These are phyloP conservation scores for Monascus ruber DNA, from an alignment of 2,329 filamentous ascomycete genomes.

Conservation along the genomic window DNA sequence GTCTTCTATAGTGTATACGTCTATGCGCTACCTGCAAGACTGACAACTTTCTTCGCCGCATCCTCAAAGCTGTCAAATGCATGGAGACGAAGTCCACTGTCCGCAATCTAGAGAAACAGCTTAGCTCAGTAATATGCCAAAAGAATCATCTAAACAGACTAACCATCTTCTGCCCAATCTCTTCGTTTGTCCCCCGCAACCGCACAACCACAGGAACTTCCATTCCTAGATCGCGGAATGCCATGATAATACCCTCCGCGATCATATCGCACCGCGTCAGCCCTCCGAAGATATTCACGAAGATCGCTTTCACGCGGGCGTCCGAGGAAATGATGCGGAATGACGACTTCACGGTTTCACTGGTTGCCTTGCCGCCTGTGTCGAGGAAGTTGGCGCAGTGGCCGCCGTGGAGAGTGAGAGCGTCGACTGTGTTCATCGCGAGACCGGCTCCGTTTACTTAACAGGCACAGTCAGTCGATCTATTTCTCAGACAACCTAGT, in stretches of 20 bases:
- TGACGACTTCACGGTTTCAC: conserved; percentile 63
- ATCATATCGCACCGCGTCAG: conserved; percentile 72
- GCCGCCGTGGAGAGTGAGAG: conserved; percentile 56
- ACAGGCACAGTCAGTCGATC: background rate
- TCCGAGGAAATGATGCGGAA: conserved; percentile 67
- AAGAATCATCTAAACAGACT: conserved; percentile 9
- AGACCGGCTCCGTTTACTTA: conserved; percentile 75
- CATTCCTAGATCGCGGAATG: conserved; percentile 57
- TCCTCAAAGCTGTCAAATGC: conserved; percentile 67
- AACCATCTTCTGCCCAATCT: conserved; percentile 54
- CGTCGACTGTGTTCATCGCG: conserved; percentile 84
- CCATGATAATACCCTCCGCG: conserved; percentile 60
- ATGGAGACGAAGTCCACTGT: conserved; percentile 56
- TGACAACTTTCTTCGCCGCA: conserved; percentile 56
- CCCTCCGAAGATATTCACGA: conserved; percentile 61
- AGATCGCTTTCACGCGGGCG: conserved; percentile 57
- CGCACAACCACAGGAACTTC: conserved; percentile 66
- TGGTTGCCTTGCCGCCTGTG: conserved; percentile 78
- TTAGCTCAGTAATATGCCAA: conserved; percentile 2
- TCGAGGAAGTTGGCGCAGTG: conserved; percentile 75
- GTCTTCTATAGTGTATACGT: background rate
- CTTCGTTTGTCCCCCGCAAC: conserved; percentile 64
- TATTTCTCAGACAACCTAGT: background rate
- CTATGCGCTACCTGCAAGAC: conserved; percentile 32
- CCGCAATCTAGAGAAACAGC: conserved; percentile 39